Base-by-base conservation (phyloP, 768 basidiomycete genomes). In the Asterophora parasitica region DNA sequence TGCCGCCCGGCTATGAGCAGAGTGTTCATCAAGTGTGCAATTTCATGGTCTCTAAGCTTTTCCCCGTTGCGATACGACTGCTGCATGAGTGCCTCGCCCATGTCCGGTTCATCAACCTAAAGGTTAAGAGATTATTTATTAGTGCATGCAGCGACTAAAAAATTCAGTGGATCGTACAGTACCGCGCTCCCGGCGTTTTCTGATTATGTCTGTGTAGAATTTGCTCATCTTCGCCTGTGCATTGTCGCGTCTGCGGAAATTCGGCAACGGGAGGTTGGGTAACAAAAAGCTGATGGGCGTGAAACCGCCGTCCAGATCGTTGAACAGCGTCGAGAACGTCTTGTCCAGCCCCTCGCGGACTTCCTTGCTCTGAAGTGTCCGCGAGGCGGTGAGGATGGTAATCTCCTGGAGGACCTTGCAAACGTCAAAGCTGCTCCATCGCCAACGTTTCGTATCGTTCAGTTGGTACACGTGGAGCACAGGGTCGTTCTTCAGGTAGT, bases 1-100 rank as follows among this genome's bases (percentile, higher is more conserved):
- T 99, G 96, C 70, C 98, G 96, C 31, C 96, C 96, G 36, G 96
- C 96, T 96, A 99, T 98, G 54, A 99, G 83, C 36, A 99, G 79
- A 12, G 96, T 96, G 60, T 97, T 99, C 86, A 99, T 83, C 61
- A 99, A 94, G 63, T 98, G 96, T 0, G 96, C 93, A 50, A 98
- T 87, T 65, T 98, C 92, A 55, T 88, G 84, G 61, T 99, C 93
- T 51, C 75, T 77, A 32, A 98, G 75, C 2, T 74, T 61, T 36
- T 77, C 74, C 46, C 96, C 96, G 56, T 79, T 76, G 53, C 88
- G 87, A 69, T 99, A 98, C 42, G 72, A 78, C 62, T 93, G 88
- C 51, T 82, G 76, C 67, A 84, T 77, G n/a, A 99, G 79, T 1
- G 94, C 84, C 11, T 85, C 78, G 58, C 98, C 88, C 88, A 98